These are phyloP conservation scores for Gastrolobium villosum DNA, from an alignment of 306 rosid species.

Conservation along the genomic window DNA sequence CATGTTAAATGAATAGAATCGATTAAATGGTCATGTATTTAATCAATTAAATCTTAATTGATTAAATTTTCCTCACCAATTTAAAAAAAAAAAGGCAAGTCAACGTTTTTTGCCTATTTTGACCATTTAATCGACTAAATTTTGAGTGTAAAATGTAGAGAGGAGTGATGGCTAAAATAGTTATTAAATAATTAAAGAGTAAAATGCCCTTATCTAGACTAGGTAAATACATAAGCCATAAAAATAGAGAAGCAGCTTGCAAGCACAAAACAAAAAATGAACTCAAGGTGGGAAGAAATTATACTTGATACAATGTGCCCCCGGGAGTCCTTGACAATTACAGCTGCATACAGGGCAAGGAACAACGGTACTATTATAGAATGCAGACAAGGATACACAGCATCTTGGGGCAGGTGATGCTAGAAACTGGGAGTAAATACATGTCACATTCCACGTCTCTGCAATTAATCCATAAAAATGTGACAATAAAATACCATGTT, in stretches of 20 bases:
- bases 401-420: slow-evolving; percentile 75
- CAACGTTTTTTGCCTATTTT: no score
- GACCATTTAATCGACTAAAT: no score
- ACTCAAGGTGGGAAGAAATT: slow-evolving; percentile 14
- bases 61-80: no score
- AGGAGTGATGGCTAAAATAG: no score
- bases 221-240: slow-evolving; percentile 6
- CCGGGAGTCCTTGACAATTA: slow-evolving; percentile 67
- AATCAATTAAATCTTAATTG: no score
- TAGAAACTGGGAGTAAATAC: slow-evolving; percentile 73
- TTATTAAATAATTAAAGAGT: no score
- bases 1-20: no score
- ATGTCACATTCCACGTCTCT: slow-evolving; percentile 87
- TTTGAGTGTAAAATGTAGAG: no score
- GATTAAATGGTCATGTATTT: no score
- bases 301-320: slow-evolving; percentile 70
- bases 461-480: slow-evolving; percentile 43
- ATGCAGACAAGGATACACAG: slow-evolving; percentile 84
- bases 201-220: no score
- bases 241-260: slow-evolving; percentile 21
- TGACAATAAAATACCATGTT: background rate
- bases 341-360: slow-evolving; percentile 88
- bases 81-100: no score
- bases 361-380: slow-evolving; percentile 69
- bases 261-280: background rate